phyloP scores from a whole-genome alignment of 2,329 filamentous ascomycete genomes.

The Colletotrichum melonis region DNA sequence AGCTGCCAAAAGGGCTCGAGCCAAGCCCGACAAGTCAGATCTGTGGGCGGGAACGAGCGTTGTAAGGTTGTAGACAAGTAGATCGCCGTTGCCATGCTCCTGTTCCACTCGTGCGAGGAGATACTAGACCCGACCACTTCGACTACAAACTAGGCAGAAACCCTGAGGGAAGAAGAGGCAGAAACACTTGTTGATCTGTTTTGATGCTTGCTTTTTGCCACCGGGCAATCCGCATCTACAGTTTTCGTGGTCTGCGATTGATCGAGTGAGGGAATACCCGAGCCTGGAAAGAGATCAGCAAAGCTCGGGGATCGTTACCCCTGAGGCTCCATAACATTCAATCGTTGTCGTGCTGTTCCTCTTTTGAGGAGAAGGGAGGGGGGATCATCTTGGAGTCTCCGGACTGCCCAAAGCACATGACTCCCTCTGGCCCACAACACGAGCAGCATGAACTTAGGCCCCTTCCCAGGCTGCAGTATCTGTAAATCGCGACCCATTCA shows the following conservation, averaged over 20 bases:
- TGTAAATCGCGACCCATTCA: neutral
- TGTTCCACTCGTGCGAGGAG: neutral
- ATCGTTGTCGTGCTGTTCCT: neutral
- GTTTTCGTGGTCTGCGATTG: neutral
- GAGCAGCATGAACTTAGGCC: neutral
- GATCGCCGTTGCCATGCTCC: neutral
- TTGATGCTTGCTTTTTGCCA: neutral
- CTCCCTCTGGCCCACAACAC: neutral
- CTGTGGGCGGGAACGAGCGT: neutral
- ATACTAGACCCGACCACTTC: neutral
- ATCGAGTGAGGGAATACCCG: neutral
- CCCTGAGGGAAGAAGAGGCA: neutral
- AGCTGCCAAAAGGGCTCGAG: neutral
- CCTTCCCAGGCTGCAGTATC: neutral
- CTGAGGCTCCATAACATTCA: neutral
- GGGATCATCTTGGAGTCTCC: neutral
- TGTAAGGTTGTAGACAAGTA: neutral
- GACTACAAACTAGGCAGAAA: neutral
- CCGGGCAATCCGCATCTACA: neutral
- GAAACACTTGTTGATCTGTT: neutral
- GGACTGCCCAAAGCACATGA: neutral
- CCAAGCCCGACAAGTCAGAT: neutral
- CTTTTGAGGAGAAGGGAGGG: neutral
- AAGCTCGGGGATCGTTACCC: constrained; percentile 3
- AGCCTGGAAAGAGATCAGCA: constrained; percentile 1